Conservation (phyloP, 1,139 yeast genomes). For the Candida sanyaensis region DNA sequence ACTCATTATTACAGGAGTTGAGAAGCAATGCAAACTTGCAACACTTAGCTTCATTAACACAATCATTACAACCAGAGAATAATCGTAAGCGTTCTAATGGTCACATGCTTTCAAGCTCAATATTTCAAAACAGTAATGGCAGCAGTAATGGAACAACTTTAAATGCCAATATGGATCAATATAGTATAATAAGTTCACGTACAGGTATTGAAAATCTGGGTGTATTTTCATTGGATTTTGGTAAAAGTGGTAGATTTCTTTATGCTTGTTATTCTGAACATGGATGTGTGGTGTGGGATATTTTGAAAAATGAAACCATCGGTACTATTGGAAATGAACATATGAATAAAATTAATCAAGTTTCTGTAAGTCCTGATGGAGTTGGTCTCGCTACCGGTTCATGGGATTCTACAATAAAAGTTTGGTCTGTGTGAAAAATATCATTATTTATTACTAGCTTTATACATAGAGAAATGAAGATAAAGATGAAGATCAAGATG, state of each 20-base stretch:
- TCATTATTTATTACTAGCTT: too few species aligned
- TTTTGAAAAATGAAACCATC: slow-evolving; percentile 62
- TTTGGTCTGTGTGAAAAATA: slow-evolving; percentile 45
- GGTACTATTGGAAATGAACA: slow-evolving; percentile 57
- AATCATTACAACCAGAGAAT: slow-evolving; percentile 1
- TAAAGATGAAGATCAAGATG: too few species aligned
- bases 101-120: background rate
- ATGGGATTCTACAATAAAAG: slow-evolving; percentile 67
- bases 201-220: slow-evolving; percentile 58
- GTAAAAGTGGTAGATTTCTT: slow-evolving; percentile 73
- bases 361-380: slow-evolving; percentile 74
- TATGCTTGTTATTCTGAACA: slow-evolving; percentile 77
- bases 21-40: slow-evolving; percentile 7
- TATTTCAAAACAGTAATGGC: slow-evolving; percentile 3
- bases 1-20: slow-evolving; percentile 31
- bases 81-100: background rate
- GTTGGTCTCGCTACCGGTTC: slow-evolving; percentile 69
- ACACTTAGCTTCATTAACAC: slow-evolving; percentile 3
- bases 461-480: too few species aligned
- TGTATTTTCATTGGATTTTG: slow-evolving; percentile 70
- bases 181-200: slow-evolving; percentile 11
- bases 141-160: background rate
- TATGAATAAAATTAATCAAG: slow-evolving; percentile 59
- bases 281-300: slow-evolving; percentile 80
- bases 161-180: background rate